Evolutionary conservation across 176 grass and related monocot genomes (phyloP).

Genomic region (Triticum monococcum): DNA sequence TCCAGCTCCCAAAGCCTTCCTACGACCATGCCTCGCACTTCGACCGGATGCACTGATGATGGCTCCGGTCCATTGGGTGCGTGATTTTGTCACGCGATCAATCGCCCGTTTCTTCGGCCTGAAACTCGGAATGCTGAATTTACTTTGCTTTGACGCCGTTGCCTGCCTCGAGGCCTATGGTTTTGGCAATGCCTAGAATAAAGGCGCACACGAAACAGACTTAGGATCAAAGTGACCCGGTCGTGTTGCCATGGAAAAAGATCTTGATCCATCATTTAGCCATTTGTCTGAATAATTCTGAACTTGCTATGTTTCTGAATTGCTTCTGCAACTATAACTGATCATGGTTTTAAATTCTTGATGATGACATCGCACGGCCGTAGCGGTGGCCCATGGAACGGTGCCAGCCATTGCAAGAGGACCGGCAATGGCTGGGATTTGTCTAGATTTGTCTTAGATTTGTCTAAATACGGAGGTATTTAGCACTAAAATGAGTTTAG

Average conservation of each 20-base stretch:
- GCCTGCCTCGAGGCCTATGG: not conserved
- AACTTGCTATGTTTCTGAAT: not conserved
- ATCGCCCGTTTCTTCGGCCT: not conserved
- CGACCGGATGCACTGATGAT: constrained; percentile 36
- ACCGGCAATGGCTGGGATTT: constrained; percentile 9
- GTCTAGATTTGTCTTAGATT: no score
- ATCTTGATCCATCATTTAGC: not conserved
- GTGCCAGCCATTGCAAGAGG: not conserved
- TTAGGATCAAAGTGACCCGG: not conserved
- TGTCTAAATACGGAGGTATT: no score
- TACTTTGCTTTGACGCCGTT: not conserved
- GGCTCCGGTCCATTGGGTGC: not conserved
- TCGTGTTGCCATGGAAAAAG: not conserved
- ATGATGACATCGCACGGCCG: not conserved
- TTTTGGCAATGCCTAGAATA: constrained; percentile 10
- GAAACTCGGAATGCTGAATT: not conserved
- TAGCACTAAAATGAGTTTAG: no score
- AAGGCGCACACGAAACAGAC: not conserved
- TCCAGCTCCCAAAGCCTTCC: constrained; percentile 25
- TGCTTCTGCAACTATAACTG: not conserved
- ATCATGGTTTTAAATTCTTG: not conserved
- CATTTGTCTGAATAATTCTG: constrained; percentile 21
- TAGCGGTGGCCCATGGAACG: not conserved
- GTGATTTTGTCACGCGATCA: not conserved
- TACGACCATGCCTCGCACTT: constrained; percentile 2